Conservation (phyloP, 176 grass and related monocot genomes). For the maize (Zea mays) region DNA sequence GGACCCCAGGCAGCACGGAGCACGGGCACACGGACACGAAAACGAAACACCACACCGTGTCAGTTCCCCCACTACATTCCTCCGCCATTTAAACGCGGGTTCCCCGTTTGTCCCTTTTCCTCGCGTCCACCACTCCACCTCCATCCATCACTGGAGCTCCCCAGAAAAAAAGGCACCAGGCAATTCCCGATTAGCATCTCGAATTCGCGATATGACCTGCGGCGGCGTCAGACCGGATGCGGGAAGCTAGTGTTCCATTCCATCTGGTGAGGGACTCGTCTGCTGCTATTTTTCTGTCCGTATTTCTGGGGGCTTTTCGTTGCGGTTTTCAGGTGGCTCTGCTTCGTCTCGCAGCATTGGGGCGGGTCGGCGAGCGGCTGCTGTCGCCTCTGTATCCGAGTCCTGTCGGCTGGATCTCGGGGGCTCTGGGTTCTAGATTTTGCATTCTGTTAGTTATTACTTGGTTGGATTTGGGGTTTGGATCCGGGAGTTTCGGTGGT, state of each 20-base stretch:
- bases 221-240: conserved; percentile 33
- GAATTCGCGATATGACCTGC: conserved; percentile 29
- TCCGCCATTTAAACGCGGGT: conserved; percentile 46
- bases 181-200: conserved; percentile 18
- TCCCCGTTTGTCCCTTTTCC: conserved; percentile 44
- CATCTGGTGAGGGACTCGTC: conserved; percentile 55
- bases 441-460: conserved; percentile 29
- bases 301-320: conserved; percentile 13
- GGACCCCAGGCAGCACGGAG: neutral
- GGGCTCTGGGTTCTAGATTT: conserved; percentile 32
- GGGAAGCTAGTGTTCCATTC: conserved; percentile 25
- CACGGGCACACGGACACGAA: neutral
- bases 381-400: conserved; percentile 46
- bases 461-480: conserved; percentile 37
- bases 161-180: neutral
- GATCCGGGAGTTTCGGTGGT: conserved; percentile 30
- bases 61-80: neutral
- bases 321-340: conserved; percentile 9
- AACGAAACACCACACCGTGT: conserved; percentile 35
- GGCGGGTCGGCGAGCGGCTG: conserved; percentile 39
- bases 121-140: conserved; percentile 25
- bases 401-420: conserved; percentile 58
- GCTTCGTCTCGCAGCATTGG: conserved; percentile 44
- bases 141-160: conserved; percentile 28
- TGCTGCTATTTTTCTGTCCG: conserved; percentile 9